These are phyloP conservation scores for Zygoascus bituminiphila DNA, from an alignment of 805 yeast species.

Conservation along the genomic window DNA sequence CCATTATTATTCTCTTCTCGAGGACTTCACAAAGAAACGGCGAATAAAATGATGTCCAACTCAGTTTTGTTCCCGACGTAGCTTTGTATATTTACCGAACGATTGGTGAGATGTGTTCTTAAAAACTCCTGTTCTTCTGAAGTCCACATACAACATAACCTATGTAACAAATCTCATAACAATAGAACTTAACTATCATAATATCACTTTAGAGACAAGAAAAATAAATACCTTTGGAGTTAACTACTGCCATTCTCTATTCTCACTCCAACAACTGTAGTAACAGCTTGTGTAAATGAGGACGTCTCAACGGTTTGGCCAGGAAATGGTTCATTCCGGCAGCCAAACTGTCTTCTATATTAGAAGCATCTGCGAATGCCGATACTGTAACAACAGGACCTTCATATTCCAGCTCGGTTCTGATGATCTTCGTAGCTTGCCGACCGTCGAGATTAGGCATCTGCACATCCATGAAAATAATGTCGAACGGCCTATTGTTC, in stretches of 20 bases:
- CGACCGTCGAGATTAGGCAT: constrained; percentile 94
- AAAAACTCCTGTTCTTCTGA: too few species aligned
- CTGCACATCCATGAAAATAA: constrained; percentile 94
- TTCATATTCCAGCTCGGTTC: constrained; percentile 49
- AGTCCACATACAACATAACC: too few species aligned
- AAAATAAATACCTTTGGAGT: constrained; percentile 49
- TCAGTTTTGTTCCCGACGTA: too few species aligned
- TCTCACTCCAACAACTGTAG: background rate
- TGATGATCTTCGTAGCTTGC: constrained; percentile 66
- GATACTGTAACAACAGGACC: constrained; percentile 90
- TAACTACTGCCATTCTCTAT: too few species aligned
- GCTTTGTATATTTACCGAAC: too few species aligned
- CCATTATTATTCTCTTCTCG: too few species aligned
- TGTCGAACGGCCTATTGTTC: constrained; percentile 38
- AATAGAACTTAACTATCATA: constrained; percentile 6
- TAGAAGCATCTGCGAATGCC: constrained; percentile 90
- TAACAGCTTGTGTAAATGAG: constrained; percentile 52
- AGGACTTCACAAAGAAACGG: too few species aligned
- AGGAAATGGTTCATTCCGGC: constrained; percentile 93
- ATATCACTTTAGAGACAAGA: background rate
- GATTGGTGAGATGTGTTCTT: too few species aligned
- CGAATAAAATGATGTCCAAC: too few species aligned
- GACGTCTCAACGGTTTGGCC: constrained; percentile 77
- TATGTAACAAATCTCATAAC: constrained; percentile 7
- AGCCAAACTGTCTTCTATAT: constrained; percentile 63